Conservation (phyloP, 306 rosid genomes). For the Fagus crenata region DNA sequence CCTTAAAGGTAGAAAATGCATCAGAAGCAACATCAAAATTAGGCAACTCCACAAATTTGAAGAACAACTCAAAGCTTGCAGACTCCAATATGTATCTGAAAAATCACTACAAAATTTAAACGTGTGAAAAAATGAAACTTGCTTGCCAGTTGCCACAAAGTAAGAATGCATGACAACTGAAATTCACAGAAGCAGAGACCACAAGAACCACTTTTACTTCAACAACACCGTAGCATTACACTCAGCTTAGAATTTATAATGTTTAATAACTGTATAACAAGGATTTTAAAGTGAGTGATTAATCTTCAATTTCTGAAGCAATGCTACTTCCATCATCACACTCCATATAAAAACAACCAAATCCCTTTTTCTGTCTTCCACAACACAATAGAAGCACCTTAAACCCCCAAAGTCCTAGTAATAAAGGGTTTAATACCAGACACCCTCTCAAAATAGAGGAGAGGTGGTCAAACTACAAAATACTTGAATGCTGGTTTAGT, state of each 20-base stretch:
- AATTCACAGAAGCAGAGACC: background rate
- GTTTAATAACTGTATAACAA: background rate
- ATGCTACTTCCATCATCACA: background rate
- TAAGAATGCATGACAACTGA: conserved; percentile 15
- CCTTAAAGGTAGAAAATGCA: conserved; percentile 98
- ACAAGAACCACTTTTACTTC: background rate
- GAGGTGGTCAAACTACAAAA: background rate
- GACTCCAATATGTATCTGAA: conserved; percentile 94
- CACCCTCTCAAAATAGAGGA: background rate
- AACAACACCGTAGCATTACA: background rate
- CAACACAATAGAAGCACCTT: background rate
- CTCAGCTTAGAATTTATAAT: background rate
- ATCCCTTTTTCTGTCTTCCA: background rate
- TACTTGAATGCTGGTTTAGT: background rate
- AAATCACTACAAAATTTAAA: conserved; percentile 45
- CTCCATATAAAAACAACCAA: background rate
- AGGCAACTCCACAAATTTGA: conserved; percentile 87
- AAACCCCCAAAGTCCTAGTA: background rate
- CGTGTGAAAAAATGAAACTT: conserved; percentile 35
- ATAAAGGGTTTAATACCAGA: background rate
- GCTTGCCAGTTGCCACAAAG: conserved; percentile 13
- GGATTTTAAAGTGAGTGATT: background rate
- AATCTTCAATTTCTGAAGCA: background rate
- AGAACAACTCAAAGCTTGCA: conserved; percentile 87
- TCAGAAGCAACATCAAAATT: conserved; percentile 92